These are phyloP conservation scores for Mycena sp. DNA, from an alignment of 1,284 basidiomycete genomes.

Conservation along the genomic window DNA sequence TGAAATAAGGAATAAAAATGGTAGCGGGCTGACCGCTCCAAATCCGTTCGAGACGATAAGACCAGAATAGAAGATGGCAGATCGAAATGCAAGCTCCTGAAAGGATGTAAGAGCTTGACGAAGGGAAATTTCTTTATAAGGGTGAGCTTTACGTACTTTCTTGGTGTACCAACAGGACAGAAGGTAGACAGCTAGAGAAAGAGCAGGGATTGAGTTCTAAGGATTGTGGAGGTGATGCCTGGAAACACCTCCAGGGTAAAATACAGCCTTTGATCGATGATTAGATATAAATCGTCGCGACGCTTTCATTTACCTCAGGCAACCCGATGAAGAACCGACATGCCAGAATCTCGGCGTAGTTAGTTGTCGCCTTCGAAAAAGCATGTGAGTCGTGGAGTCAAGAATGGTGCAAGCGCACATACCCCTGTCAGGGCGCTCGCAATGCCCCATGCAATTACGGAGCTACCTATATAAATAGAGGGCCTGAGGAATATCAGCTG, in stretches of 20 bases:
- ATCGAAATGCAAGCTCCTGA: slow-evolving; percentile 74
- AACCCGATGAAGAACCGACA: slow-evolving; percentile 71
- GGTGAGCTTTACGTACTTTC: slow-evolving; percentile 48
- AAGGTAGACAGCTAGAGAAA: slow-evolving; percentile 59
- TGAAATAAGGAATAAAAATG: neutral
- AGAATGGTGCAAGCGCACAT: neutral
- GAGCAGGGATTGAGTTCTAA: no score
- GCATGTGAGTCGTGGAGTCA: neutral
- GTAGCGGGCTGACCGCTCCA: slow-evolving; percentile 59
- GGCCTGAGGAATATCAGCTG: slow-evolving; percentile 50
- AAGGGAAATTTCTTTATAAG: no score
- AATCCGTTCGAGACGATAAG: slow-evolving; percentile 82
- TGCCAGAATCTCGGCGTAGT: slow-evolving; percentile 63
- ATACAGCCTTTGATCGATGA: slow-evolving; percentile 53
- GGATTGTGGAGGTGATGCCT: neutral
- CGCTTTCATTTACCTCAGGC: slow-evolving; percentile 54
- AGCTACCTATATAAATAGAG: slow-evolving; percentile 67
- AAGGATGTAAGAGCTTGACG: neutral
- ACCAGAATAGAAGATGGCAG: slow-evolving; percentile 75
- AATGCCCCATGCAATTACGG: slow-evolving; percentile 69
- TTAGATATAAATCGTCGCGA: neutral
- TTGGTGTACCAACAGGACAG: slow-evolving; percentile 74
- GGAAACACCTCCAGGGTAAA: slow-evolving; percentile 59
- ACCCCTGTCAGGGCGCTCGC: slow-evolving; percentile 72
- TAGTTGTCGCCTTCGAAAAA: slow-evolving; percentile 57